These are phyloP conservation scores for Lactarius pseudohatsudake DNA, from an alignment of 768 basidiomycete genomes.

Conservation along the genomic window DNA sequence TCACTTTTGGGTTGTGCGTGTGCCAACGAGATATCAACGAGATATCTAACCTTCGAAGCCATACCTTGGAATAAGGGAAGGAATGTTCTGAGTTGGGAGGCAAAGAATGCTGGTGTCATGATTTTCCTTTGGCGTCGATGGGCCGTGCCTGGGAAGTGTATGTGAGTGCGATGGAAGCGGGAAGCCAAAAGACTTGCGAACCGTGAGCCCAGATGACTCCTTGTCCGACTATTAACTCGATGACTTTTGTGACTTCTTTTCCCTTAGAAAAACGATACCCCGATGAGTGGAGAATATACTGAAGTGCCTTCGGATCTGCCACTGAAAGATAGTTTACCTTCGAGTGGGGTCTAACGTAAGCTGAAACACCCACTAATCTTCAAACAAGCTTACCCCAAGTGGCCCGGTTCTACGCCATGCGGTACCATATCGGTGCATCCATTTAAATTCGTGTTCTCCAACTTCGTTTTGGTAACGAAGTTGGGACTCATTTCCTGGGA, in stretches of 20 bases:
- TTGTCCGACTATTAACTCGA: constrained; percentile 27
- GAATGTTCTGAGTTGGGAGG: constrained; percentile 33
- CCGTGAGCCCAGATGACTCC: constrained; percentile 31
- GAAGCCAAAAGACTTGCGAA: constrained; percentile 12
- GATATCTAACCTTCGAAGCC: constrained; percentile 12
- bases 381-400: constrained; percentile 28
- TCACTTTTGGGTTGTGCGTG: constrained; percentile 1
- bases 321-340: constrained; percentile 6
- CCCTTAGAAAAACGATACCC: constrained; percentile 33
- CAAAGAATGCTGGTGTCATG: constrained; percentile 35
- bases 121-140: constrained; percentile 34
- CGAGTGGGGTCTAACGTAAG: constrained; percentile 16
- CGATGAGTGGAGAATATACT: constrained; percentile 35
- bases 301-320: constrained; percentile 31
- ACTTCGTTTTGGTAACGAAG: constrained; percentile 32
- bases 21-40: neutral
- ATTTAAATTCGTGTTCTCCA: constrained; percentile 33
- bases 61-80: constrained; percentile 32
- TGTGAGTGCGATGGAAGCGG: neutral
- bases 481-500: constrained; percentile 32
- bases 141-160: constrained; percentile 24
- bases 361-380: neutral
- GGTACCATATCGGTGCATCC: constrained; percentile 34
- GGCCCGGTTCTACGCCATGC: constrained; percentile 29
- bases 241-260: constrained; percentile 13